Evolutionary conservation across 257 asterid species (phyloP).

Genomic region (Parsonsia alboflavescens): DNA sequence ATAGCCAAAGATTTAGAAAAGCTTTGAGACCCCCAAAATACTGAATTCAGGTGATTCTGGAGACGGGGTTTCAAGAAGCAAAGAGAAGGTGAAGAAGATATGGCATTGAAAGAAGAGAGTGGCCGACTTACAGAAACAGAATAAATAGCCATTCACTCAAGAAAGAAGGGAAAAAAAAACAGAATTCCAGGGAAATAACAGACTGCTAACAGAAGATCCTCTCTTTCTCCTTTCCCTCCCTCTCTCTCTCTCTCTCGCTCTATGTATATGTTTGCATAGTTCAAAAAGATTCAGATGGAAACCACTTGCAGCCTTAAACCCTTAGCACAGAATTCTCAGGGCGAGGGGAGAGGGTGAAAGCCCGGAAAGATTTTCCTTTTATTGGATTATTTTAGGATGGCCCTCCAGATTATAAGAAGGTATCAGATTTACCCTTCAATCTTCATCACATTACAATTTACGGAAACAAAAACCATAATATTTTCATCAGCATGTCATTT

Average conservation of each 20-base stretch:
- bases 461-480: no score
- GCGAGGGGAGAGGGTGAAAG: neutral
- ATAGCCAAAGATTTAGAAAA: slow-evolving; percentile 30
- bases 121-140: slow-evolving; percentile 34
- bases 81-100: slow-evolving; percentile 29
- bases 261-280: neutral
- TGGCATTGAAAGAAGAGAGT: slow-evolving; percentile 33
- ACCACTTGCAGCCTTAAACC: neutral
- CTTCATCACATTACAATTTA: no score
- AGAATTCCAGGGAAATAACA: neutral
- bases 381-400: neutral
- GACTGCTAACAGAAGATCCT: neutral
- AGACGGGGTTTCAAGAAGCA: slow-evolving; percentile 33
- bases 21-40: slow-evolving; percentile 27
- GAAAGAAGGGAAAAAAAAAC: no score
- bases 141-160: slow-evolving; percentile 37
- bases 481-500: no score
- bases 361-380: neutral
- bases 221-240: no score
- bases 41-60: slow-evolving; percentile 16
- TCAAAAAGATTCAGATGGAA: neutral
- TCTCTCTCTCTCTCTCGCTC: no score
- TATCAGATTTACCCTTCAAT: neutral
- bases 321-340: neutral
- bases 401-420: neutral